Conservation (phyloP, 768 basidiomycete genomes). For the Kwoniella sp. region DNA sequence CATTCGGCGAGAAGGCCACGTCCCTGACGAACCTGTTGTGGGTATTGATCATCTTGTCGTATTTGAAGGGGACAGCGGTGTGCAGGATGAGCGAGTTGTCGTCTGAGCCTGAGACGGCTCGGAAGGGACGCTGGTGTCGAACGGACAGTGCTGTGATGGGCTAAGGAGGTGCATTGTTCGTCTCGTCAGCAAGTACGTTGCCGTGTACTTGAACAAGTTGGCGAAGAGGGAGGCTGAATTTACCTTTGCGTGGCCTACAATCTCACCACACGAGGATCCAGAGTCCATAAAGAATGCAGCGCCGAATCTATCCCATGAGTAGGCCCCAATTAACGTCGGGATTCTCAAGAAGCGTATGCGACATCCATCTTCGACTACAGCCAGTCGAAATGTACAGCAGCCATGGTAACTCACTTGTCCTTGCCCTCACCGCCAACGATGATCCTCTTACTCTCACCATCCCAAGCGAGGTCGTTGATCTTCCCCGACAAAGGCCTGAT, state of each 20-base stretch:
- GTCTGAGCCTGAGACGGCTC: slow-evolving; percentile 85
- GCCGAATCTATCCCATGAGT: slow-evolving; percentile 36
- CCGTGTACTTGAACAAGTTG: too few relatives aligned
- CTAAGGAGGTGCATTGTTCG: slow-evolving; percentile 56
- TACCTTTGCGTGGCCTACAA: slow-evolving; percentile 86
- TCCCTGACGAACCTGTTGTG: slow-evolving; percentile 94
- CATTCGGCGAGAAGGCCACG: slow-evolving; percentile 77
- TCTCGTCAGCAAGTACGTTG: too few relatives aligned
- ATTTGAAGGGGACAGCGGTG: slow-evolving; percentile 87
- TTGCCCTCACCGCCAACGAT: slow-evolving; percentile 90
- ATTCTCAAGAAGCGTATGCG: too few relatives aligned
- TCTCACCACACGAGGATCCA: slow-evolving; percentile 83
- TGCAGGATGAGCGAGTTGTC: slow-evolving; percentile 80
- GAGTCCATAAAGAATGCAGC: slow-evolving; percentile 56
- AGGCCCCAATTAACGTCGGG: neutral
- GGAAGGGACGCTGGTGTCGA: slow-evolving; percentile 83
- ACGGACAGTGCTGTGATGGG: slow-evolving; percentile 85
- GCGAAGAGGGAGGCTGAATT: neutral
- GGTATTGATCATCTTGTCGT: slow-evolving; percentile 77
- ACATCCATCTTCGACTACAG: too few relatives aligned
- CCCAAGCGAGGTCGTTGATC: slow-evolving; percentile 94
- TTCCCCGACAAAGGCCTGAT: slow-evolving; percentile 52
- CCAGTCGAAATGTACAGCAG: too few relatives aligned
- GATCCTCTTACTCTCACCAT: slow-evolving; percentile 93
- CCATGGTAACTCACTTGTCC: slow-evolving; percentile 70